A percentile compares a stretch with the other conserved stretches of the same genome.
phyloP scores from a whole-genome alignment of 2,329 filamentous ascomycete species.

The Alternaria tenuissima region DNA sequence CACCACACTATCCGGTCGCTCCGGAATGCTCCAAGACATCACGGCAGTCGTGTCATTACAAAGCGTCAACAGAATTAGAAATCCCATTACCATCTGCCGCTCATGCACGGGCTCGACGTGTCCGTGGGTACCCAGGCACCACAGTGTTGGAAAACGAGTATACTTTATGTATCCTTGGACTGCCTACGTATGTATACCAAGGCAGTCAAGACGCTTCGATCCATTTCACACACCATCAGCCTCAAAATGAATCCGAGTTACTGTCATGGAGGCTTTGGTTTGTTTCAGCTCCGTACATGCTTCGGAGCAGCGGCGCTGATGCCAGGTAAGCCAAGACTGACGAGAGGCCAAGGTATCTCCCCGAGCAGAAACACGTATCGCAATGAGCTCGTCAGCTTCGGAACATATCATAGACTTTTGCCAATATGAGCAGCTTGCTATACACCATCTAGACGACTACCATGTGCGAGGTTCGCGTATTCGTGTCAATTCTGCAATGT shows the following conservation, averaged over 20 bases:
- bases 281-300: background rate
- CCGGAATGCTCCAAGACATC: background rate
- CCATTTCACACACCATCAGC: background rate
- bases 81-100: background rate
- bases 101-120: background rate
- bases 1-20: background rate
- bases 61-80: background rate
- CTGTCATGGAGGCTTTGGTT: background rate
- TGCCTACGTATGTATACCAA: background rate
- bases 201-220: background rate
- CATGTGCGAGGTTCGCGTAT: background rate
- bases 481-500: background rate
- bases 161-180: background rate
- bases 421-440: background rate
- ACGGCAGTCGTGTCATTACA: background rate
- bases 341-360: constrained; percentile 4
- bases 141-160: background rate
- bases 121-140: background rate
- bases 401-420: background rate
- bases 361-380: background rate
- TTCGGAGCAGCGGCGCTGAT: background rate
- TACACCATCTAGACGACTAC: background rate
- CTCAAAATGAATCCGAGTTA: background rate
- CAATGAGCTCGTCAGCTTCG: background rate
- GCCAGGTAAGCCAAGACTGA: background rate